These are phyloP conservation scores for Pleurotus tuoliensis DNA, from an alignment of 768 basidiomycete species.

Conservation along the genomic window DNA sequence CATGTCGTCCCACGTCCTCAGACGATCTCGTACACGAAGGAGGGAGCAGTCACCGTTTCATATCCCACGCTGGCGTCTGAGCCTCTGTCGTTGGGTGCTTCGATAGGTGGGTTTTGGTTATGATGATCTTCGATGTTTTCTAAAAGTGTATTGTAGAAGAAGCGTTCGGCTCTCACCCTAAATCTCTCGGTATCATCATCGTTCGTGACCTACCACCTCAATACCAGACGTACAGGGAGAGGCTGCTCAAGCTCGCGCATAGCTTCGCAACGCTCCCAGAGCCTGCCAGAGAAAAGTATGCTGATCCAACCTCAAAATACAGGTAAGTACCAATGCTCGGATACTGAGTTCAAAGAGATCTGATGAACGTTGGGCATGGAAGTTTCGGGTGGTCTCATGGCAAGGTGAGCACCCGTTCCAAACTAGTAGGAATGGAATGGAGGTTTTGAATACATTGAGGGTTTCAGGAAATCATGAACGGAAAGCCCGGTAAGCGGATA, in stretches of 20 bases:
- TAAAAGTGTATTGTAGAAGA: conserved; percentile 40
- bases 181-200: conserved; percentile 77
- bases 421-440: background rate
- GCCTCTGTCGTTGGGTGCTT: conserved; percentile 46
- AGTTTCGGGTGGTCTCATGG: conserved; percentile 99
- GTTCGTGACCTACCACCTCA: conserved; percentile 73
- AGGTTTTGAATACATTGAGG: conserved; percentile 3
- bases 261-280: conserved; percentile 73
- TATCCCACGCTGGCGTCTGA: conserved; percentile 54
- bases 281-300: conserved; percentile 63
- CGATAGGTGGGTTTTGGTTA: conserved; percentile 50
- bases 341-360: background rate
- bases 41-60: conserved; percentile 58
- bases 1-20: conserved; percentile 11
- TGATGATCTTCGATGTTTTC: too few species aligned
- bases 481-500: conserved; percentile 58
- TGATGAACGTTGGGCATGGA: background rate
- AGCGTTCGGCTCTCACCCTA: conserved; percentile 78
- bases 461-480: conserved; percentile 90
- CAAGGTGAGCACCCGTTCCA: conserved; percentile 47
- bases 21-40: conserved; percentile 32
- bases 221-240: conserved; percentile 62
- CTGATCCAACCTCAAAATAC: conserved; percentile 68
- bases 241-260: conserved; percentile 72
- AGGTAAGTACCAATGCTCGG: conserved; percentile 43